A percentile compares a stretch with the other conserved stretches of the same genome.
Evolutionary conservation across 208 protist genomes (phyloP).

Genomic region (Leishmania guyanensis): DNA sequence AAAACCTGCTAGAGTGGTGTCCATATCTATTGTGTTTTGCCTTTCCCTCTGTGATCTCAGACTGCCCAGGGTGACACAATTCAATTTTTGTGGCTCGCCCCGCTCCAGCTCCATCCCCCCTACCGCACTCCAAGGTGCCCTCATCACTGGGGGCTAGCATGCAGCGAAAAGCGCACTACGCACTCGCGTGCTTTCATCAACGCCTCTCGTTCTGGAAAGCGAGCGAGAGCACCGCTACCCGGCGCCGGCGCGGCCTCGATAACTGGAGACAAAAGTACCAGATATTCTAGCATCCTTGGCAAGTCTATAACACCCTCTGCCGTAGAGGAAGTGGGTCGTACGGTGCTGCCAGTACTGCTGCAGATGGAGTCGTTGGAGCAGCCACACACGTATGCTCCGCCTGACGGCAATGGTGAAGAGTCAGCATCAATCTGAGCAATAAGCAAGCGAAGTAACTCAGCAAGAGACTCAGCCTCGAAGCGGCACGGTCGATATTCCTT

Average conservation of each 20-base stretch:
- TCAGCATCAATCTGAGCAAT: not conserved
- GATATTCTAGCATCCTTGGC: not conserved
- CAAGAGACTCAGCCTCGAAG: constrained; percentile 4
- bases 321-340: no score
- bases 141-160: not conserved
- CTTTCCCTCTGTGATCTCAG: not conserved
- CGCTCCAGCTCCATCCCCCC: not conserved
- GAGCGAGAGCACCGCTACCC: not conserved
- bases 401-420: not conserved
- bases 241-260: not conserved
- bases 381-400: no score
- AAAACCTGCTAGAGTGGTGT: not conserved
- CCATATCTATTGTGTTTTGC: not conserved
- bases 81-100: not conserved
- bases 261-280: not conserved
- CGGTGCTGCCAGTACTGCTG: not conserved
- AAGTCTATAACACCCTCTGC: not conserved
- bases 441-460: constrained; percentile 12
- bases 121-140: not conserved
- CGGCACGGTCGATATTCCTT: not conserved
- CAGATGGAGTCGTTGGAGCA: not conserved
- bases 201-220: not conserved
- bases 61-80: not conserved
- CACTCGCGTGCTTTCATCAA: not conserved
- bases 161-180: not conserved